These are phyloP conservation scores for Babesia gibsoni DNA, from an alignment of 169 alveolate genomes.

Conservation along the genomic window DNA sequence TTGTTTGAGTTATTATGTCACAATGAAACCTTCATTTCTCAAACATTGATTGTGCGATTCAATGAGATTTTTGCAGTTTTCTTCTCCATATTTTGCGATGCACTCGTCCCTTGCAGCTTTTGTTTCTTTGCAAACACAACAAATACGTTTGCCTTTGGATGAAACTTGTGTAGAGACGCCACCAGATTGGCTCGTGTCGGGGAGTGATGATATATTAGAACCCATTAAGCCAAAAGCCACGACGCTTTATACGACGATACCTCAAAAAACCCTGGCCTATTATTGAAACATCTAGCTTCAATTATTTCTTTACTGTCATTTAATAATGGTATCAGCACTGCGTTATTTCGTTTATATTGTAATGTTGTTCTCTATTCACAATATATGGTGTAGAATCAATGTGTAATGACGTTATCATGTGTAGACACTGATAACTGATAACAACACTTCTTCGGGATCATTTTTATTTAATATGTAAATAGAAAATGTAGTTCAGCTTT, in stretches of 20 bases:
- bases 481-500: too few relatives aligned
- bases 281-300: neutral
- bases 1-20: slow-evolving; percentile 8
- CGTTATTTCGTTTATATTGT: neutral
- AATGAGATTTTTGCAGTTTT: slow-evolving; percentile 60
- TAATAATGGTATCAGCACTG: neutral
- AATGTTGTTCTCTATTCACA: neutral
- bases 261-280: neutral
- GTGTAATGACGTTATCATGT: neutral
- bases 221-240: slow-evolving; percentile 30
- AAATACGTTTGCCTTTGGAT: slow-evolving; percentile 51
- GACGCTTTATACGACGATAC: neutral
- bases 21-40: slow-evolving; percentile 70
- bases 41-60: slow-evolving; percentile 73
- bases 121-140: slow-evolving; percentile 77
- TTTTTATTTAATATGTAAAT: too few relatives aligned
- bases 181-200: neutral
- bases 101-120: slow-evolving; percentile 74
- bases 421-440: neutral
- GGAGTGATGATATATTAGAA: neutral
- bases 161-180: neutral
- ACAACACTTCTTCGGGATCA: too few relatives aligned
- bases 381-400: neutral
- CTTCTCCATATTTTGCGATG: slow-evolving; percentile 66
- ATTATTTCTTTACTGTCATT: neutral